Percentiles rank a stretch among this genome's conserved stretches.
Conservation (phyloP, 2,329 filamentous ascomycete genomes). For the Paramyrothecium roridum region DNA sequence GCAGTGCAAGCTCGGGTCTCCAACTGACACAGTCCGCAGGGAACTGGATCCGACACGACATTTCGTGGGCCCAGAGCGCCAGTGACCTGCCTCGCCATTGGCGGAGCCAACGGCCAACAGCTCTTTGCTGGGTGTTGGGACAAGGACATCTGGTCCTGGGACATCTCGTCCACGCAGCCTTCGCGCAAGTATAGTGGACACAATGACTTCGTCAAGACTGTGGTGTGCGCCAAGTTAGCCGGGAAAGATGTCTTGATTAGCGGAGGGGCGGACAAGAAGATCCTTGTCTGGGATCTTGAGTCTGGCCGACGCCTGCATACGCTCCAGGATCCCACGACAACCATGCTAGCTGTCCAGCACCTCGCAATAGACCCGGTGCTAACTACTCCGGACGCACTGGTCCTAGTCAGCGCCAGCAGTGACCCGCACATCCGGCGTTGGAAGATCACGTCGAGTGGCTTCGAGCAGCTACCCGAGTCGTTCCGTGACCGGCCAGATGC, state of each 20-base stretch:
- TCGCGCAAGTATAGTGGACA: slow-evolving; percentile 71
- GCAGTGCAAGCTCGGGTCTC: neutral
- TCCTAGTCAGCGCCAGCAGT: slow-evolving; percentile 77
- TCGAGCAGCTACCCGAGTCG: slow-evolving; percentile 52
- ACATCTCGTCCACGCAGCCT: slow-evolving; percentile 52
- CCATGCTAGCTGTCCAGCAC: slow-evolving; percentile 76
- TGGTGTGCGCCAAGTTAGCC: slow-evolving; percentile 60
- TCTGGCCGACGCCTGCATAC: slow-evolving; percentile 69
- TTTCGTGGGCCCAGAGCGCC: slow-evolving; percentile 78
- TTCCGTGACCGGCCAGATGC: slow-evolving; percentile 36
- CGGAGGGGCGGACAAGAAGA: slow-evolving; percentile 74
- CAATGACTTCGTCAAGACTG: slow-evolving; percentile 84
- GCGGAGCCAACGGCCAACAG: slow-evolving; percentile 44
- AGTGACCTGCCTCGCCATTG: slow-evolving; percentile 71
- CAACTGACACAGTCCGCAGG: slow-evolving; percentile 18
- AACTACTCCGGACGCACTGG: slow-evolving; percentile 44
- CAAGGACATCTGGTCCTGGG: slow-evolving; percentile 86
- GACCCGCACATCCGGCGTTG: slow-evolving; percentile 78
- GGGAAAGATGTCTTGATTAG: slow-evolving; percentile 66
- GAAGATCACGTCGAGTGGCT: slow-evolving; percentile 53
- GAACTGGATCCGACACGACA: slow-evolving; percentile 28
- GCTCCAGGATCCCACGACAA: slow-evolving; percentile 68
- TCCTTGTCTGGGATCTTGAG: slow-evolving; percentile 77
- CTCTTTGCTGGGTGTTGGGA: slow-evolving; percentile 94
- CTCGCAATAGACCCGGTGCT: slow-evolving; percentile 70